A percentile compares a stretch with the other conserved stretches of the same genome.
phyloP scores from a whole-genome alignment of 139 green algal species.

The Chlorella vulgaris region DNA sequence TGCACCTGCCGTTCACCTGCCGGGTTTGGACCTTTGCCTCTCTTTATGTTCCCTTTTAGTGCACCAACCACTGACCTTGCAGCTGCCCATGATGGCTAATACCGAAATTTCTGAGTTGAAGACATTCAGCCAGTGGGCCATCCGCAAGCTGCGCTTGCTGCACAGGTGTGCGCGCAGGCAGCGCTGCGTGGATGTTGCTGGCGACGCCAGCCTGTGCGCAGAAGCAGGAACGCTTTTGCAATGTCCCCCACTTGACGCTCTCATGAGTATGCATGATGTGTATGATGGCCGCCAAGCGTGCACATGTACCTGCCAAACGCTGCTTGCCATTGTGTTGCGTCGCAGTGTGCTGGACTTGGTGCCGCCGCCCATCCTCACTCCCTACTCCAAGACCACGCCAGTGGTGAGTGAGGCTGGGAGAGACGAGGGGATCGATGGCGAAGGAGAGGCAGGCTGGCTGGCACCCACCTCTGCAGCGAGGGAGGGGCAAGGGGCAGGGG shows the following conservation, averaged over 20 bases:
- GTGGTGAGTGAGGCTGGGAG: constrained; percentile 17
- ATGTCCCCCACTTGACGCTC: too few relatives aligned
- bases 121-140: constrained; percentile 18
- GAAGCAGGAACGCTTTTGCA: too few relatives aligned
- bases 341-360: constrained; percentile 26
- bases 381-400: constrained; percentile 16
- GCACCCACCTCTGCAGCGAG: not conserved
- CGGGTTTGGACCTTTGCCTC: not conserved
- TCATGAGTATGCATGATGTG: too few relatives aligned
- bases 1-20: too few relatives aligned
- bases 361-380: constrained; percentile 4
- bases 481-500: too few relatives aligned
- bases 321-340: not conserved
- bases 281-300: too few relatives aligned
- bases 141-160: constrained; percentile 34
- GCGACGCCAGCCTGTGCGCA: too few relatives aligned
- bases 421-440: not conserved
- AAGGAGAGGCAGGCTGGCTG: not conserved
- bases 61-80: not conserved
- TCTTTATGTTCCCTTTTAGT: not conserved
- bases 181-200: too few relatives aligned
- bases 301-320: not conserved
- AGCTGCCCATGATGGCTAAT: constrained; percentile 37
- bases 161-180: constrained; percentile 1
- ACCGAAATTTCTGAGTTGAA: constrained; percentile 30